These are phyloP conservation scores for Penium margaritaceum DNA, from an alignment of 139 green algal genomes.

Conservation along the genomic window DNA sequence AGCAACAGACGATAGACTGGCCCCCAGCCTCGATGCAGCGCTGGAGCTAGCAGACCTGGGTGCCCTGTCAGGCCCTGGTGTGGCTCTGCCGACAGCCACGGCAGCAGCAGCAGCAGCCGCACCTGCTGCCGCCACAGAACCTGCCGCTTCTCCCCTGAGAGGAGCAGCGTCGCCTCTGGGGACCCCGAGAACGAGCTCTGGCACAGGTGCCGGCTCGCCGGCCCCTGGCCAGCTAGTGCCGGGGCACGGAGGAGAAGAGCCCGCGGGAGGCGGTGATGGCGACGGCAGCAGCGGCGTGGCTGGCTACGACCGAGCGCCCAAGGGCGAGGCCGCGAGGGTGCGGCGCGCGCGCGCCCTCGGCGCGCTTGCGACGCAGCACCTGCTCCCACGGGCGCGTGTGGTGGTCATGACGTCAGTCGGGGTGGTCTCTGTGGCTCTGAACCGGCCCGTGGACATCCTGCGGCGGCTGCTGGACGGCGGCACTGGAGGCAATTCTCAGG, in stretches of 20 bases:
- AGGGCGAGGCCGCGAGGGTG: conserved; percentile 18
- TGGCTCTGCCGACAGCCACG: too few species aligned
- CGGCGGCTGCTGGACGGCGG: conserved; percentile 59
- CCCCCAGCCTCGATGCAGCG: too few species aligned
- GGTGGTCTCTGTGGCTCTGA: conserved; percentile 65
- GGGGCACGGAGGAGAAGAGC: background rate
- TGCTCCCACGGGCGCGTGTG: conserved; percentile 58
- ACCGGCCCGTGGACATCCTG: conserved; percentile 63
- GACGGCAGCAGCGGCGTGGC: background rate
- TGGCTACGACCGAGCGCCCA: too few species aligned
- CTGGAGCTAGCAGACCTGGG: too few species aligned
- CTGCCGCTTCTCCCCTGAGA: too few species aligned
- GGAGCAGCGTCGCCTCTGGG: too few species aligned
- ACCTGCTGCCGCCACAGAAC: conserved; percentile 12
- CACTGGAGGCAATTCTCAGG: too few species aligned
- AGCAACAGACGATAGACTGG: too few species aligned
- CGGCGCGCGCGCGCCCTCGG: background rate
- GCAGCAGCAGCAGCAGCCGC: too few species aligned
- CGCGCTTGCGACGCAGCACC: conserved; percentile 66
- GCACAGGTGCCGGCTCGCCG: too few species aligned
- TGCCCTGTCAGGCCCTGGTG: background rate
- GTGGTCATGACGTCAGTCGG: conserved; percentile 72
- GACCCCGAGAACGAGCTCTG: too few species aligned
- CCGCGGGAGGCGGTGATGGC: background rate
- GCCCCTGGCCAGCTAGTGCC: background rate